Base-by-base conservation (phyloP, 1,284 basidiomycete genomes). In the Irpex lacteus region DNA sequence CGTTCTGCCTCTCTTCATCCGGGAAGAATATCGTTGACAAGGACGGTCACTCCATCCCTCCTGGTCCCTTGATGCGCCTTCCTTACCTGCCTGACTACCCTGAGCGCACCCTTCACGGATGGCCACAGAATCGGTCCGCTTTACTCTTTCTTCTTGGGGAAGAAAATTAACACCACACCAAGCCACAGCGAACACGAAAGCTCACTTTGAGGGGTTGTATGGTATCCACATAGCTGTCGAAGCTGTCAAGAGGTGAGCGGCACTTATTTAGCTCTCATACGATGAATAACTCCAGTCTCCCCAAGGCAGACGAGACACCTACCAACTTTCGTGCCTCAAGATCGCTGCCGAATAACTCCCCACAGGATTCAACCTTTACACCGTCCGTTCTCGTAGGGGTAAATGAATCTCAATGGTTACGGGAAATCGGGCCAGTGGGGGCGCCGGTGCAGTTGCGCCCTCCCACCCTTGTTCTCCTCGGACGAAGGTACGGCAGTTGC, bases 61-160 rank as follows among this genome's bases (percentile, higher is more conserved):
- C 62, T 38, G 65, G 65, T 19, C 65, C 65, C 36, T 63, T 66
- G 26, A 40, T 66, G 15, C 63, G 63, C 32, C 65, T 64, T 54
- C 75, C 63, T n/a, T 66, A 37, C 67, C 75, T 81, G 52, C 72
- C 73, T 7, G 68, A 76, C 37, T 81, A 79, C 64, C 76, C 77
- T 0, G 80, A 82, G 63, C 75, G 71, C 52, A 73, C 72, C 13
- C 70, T 81, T 5, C 70, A 79, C 61, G 53, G 65, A 18, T 81
- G 80, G 80, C 74, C 76, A 4, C 75, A 76, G 65, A 69, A 75
- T 73, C 63, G 80, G 80, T 8, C 71, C 76, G 0, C 62, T 81
- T 3, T 78, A 73, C 70, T 80, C 79, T 18, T 71, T 82, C 58
- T 79, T 74, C 73, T 73, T 82, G 65, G 81, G 80, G 1, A 74